A percentile compares a stretch with the other conserved stretches of the same genome.
Evolutionary conservation across 176 grass and related monocot species (phyloP).

Genomic region (Oryza nivara): DNA sequence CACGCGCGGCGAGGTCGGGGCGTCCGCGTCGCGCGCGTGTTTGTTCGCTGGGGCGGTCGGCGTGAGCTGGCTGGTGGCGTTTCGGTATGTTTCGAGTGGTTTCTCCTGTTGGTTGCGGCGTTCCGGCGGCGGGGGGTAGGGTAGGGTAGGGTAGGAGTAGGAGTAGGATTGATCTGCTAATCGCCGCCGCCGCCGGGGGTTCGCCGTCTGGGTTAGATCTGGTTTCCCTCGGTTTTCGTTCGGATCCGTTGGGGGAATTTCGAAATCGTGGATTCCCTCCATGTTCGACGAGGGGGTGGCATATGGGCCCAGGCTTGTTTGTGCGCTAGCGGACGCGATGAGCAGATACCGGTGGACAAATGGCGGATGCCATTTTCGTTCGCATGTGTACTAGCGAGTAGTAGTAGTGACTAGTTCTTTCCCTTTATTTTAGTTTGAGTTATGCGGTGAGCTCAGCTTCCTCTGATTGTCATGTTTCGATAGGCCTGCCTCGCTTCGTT

Average conservation of each 20-base stretch:
- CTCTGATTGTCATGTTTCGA: slow-evolving; percentile 1
- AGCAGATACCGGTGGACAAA: slow-evolving; percentile 1
- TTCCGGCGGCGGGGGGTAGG: neutral
- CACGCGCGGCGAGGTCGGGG: neutral
- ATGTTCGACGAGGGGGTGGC: neutral
- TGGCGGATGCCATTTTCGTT: slow-evolving; percentile 16
- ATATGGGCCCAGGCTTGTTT: neutral
- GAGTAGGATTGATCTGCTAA: neutral
- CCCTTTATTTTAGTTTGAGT: neutral
- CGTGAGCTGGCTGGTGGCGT: too few species aligned
- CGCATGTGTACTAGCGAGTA: neutral
- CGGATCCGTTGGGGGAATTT: slow-evolving; percentile 25
- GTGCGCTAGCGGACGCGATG: neutral
- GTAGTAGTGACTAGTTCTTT: neutral
- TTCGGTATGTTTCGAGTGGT: too few species aligned
- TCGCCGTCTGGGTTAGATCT: slow-evolving; percentile 33
- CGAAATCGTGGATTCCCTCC: slow-evolving; percentile 6
- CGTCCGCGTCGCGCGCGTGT: neutral
- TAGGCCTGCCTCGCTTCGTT: neutral
- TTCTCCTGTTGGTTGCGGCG: neutral
- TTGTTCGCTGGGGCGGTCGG: neutral
- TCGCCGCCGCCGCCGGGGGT: neutral
- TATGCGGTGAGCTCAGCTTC: neutral
- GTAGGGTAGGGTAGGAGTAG: neutral
- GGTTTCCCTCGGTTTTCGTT: neutral